These are phyloP conservation scores for Leccinum pellstonianum DNA, from an alignment of 768 basidiomycete genomes.

Conservation along the genomic window DNA sequence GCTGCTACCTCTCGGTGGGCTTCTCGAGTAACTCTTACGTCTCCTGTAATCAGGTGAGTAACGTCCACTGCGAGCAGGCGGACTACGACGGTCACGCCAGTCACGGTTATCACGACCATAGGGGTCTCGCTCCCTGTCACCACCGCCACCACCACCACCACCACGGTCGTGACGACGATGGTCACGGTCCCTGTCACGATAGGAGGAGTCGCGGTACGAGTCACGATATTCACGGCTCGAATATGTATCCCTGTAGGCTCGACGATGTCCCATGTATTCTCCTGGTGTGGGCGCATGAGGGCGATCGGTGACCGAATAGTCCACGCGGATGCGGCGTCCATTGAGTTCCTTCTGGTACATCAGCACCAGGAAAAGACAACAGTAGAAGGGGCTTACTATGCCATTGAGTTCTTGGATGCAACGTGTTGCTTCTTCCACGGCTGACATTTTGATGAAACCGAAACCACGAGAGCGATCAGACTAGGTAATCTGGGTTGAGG, in stretches of 20 bases:
- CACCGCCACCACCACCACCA: not conserved
- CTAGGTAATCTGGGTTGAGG: slow-evolving; percentile 39
- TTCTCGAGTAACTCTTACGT: slow-evolving; percentile 76
- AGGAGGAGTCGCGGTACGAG: slow-evolving; percentile 39
- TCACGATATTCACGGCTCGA: slow-evolving; percentile 46
- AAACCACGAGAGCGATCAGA: slow-evolving; percentile 97
- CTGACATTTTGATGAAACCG: slow-evolving; percentile 94
- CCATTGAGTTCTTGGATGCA: slow-evolving; percentile 94
- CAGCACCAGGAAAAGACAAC: not conserved
- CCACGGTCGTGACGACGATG: slow-evolving; percentile 33
- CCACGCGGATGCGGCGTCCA: slow-evolving; percentile 93
- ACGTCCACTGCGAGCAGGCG: slow-evolving; percentile 61
- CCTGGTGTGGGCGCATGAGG: slow-evolving; percentile 97
- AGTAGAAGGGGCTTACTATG: slow-evolving; percentile 52
- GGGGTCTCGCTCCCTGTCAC: slow-evolving; percentile 53
- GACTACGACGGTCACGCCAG: slow-evolving; percentile 81
- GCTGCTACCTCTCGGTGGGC: slow-evolving; percentile 73
- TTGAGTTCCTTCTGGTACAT: slow-evolving; percentile 71
- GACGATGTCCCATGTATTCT: slow-evolving; percentile 94
- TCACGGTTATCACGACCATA: slow-evolving; percentile 72
- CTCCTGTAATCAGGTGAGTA: slow-evolving; percentile 78
- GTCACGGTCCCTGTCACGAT: slow-evolving; percentile 50
- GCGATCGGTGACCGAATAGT: slow-evolving; percentile 91
- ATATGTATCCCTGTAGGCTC: slow-evolving; percentile 48
- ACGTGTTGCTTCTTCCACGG: slow-evolving; percentile 80